These are phyloP conservation scores for Aechmea fasciata DNA, from an alignment of 176 grass and related monocot genomes.

Conservation along the genomic window DNA sequence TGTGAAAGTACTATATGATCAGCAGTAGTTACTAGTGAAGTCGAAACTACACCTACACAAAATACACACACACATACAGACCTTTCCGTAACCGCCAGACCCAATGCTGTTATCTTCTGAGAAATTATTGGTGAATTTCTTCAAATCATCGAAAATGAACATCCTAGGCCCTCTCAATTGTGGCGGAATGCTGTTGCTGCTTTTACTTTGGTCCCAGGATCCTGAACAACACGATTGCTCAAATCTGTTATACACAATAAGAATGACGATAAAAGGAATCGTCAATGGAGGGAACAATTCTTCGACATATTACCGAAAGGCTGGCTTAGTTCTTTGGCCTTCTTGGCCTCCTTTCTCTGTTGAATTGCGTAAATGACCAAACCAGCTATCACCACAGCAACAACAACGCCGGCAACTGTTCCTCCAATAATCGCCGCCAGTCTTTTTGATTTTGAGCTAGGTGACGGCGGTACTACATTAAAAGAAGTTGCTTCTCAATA, in stretches of 20 bases:
- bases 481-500: background rate
- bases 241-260: background rate
- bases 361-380: constrained; percentile 33
- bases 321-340: constrained; percentile 36
- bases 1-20: constrained; percentile 6
- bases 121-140: constrained; percentile 60
- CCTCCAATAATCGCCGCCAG: constrained; percentile 33
- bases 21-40: no score
- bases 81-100: constrained; percentile 73
- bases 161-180: constrained; percentile 52
- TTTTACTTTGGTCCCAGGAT: constrained; percentile 42
- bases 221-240: constrained; percentile 29
- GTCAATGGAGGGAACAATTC: background rate
- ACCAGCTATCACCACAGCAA: constrained; percentile 20
- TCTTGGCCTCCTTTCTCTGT: constrained; percentile 33
- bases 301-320: constrained; percentile 36
- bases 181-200: constrained; percentile 36
- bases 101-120: constrained; percentile 48
- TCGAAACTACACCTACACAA: no score
- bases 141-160: constrained; percentile 56
- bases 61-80: background rate
- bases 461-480: constrained; percentile 21
- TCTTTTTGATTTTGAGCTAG: constrained; percentile 16
- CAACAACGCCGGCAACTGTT: constrained; percentile 17
- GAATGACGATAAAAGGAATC: background rate